Percentiles rank a stretch among this genome's conserved stretches.
phyloP scores from a whole-genome alignment of 768 basidiomycete species.

The Gymnopilus dilepis region DNA sequence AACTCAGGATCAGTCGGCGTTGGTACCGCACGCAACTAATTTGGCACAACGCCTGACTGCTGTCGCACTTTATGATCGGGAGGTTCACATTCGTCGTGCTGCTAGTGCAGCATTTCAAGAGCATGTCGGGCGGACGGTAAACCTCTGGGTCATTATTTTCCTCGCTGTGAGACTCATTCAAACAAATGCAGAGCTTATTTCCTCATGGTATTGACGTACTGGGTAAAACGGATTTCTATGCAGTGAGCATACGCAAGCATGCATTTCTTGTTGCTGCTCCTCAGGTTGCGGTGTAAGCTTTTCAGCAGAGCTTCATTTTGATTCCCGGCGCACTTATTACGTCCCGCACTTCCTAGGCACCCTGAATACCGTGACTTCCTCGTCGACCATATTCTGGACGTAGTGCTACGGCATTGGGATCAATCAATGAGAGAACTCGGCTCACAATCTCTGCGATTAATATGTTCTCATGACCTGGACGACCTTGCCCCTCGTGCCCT shows the following conservation, averaged over 20 bases:
- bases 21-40: constrained; percentile 63
- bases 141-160: constrained; percentile 29
- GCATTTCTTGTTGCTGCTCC: constrained; percentile 87
- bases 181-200: constrained; percentile 70
- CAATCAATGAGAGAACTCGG: constrained; percentile 76
- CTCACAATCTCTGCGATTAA: constrained; percentile 71
- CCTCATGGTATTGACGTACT: constrained; percentile 95
- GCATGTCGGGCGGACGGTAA: constrained; percentile 90
- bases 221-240: constrained; percentile 92
- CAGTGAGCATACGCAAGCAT: constrained; percentile 83
- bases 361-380: constrained; percentile 72
- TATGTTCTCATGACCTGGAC: constrained; percentile 67
- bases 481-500: constrained; percentile 55
- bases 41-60: constrained; percentile 78
- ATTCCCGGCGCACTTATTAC: constrained; percentile 11
- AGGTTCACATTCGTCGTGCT: constrained; percentile 92
- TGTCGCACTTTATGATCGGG: constrained; percentile 89
- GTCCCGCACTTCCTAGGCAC: constrained; percentile 56
- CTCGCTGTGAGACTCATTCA: constrained; percentile 17
- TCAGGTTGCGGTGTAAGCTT: constrained; percentile 82
- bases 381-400: constrained; percentile 73
- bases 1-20: constrained; percentile 61
- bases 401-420: constrained; percentile 91
- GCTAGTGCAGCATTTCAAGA: constrained; percentile 99
- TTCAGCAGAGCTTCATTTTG: not conserved